Percentiles rank a stretch among this genome's conserved stretches.
These are phyloP conservation scores for Phaffomyces antillensis DNA, from an alignment of 805 yeast genomes.

Conservation along the genomic window DNA sequence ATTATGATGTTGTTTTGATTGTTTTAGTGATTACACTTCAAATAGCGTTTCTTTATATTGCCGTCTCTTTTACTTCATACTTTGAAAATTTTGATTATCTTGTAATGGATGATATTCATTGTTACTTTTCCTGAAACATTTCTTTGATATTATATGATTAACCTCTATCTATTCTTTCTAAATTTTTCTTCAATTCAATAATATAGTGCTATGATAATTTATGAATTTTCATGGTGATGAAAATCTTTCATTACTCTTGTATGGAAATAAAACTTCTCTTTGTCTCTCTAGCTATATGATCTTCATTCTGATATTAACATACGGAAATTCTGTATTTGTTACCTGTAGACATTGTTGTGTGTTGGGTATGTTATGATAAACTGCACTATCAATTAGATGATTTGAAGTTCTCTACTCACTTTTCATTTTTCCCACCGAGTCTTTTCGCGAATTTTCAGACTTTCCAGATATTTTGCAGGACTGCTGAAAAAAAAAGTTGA, in stretches of 20 bases:
- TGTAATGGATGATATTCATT: too few relatives aligned
- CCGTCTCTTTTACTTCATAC: background rate
- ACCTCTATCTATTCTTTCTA: too few relatives aligned
- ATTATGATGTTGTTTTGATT: background rate
- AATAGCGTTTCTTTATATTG: background rate
- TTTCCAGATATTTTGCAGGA: background rate
- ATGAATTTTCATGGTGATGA: too few relatives aligned
- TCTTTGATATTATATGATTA: background rate
- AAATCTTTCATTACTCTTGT: too few relatives aligned
- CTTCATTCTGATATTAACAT: constrained; percentile 36
- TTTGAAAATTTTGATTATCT: background rate
- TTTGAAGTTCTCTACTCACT: constrained; percentile 6
- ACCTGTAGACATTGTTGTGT: constrained; percentile 78
- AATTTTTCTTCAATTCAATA: too few relatives aligned
- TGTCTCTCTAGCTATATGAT: background rate
- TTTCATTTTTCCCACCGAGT: constrained; percentile 10
- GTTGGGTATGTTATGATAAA: constrained; percentile 2
- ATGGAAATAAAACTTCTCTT: background rate
- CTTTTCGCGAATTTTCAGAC: constrained; percentile 2
- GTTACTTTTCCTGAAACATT: too few relatives aligned
- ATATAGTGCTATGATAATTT: too few relatives aligned
- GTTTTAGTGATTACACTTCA: too few relatives aligned
- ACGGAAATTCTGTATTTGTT: constrained; percentile 99
- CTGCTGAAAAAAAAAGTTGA: background rate
- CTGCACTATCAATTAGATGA: constrained; percentile 1